Evolutionary conservation across 768 basidiomycete species (phyloP), one percentile per base, ranked within the genome.

Genomic region (Rhodotorula kratochvilovae): DNA sequence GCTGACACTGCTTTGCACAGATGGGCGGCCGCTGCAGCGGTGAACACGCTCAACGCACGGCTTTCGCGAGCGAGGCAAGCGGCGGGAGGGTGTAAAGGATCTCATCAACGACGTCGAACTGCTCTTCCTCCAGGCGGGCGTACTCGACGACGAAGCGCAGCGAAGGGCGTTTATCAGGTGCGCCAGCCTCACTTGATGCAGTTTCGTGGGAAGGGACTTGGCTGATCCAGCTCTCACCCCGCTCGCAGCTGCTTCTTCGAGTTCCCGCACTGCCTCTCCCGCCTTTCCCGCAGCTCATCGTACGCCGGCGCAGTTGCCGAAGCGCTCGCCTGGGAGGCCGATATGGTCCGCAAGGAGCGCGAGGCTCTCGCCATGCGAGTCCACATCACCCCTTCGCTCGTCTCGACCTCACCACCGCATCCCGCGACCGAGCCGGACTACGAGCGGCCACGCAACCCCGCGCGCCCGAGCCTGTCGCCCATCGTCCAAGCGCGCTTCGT

Each of bases 21-120:
- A 11, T 21, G 65, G 42, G 58, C 63, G 5, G 23, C 36, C 0
- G 35, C 29, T 1, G 31, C 69, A 0, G 56, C 63, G 0, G 16
- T 60, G 29, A 70, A 65, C 36, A 33, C n/a, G 13, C 19, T 70
- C 21, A 48, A 43, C n/a, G 2, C 39, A 0, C 63, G 69, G 1
- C 8, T 71, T 67, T 29, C 59, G 59, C 6, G 43, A 50, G 25
- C 63, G 54, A 3, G 63, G 63, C 1, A 33, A 29, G 19, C 35
- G 70, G 2, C 8, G 31, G 12, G 70, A 71, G 39, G 45, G 13
- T 13, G 39, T 71, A 29, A 57, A 63, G 35, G 65, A 72, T n/a
- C 51, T 72, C 21, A 31, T 72, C 5, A 43, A 43, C 61, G 70
- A 72, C 36, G 48, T 71, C 61, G 70, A 71, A 29, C 33, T 56